Base-by-base conservation (phyloP, 306 rosid genomes). In the Ormosia semicastrata region DNA sequence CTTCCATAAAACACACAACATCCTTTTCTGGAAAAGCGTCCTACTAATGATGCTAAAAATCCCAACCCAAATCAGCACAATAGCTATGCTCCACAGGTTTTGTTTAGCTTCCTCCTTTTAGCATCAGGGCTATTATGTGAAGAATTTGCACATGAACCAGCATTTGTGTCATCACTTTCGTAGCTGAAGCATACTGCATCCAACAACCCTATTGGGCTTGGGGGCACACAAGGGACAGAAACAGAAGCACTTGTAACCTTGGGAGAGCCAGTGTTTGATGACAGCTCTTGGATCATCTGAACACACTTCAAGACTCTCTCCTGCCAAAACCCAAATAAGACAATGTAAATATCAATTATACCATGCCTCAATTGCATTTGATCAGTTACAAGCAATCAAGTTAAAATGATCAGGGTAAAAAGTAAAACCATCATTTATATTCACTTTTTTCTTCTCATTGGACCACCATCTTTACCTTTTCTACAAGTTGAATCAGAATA, bases 121-220 rank as follows among this genome's bases (percentile, higher is more conserved):
- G 94, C 84, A 65, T 84, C 86, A 5, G 97, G 88, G 76, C 79
- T 82, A 85, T 44, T 82, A 5, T 85, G 88, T 58, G 95, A 84
- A 77, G 94, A 88, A 50, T 79, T 89, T 56, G 88, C 88, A 87
- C 90, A 93, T 79, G 96, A 91, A 84, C 82, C 93, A 85, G 56
- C 89, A 77, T 89, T 82, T 66, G 85, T 81, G 64, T 89, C 98
- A 85, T 92, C 89, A 76, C 91, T 92, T 85, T 81, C 92, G 87
- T 89, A 88, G 95, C 97, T 92, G 74, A 93, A 92, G 88, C 97
- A 92, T 12, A 89, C 54, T 7, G 87, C 87, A 8, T 96, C 94
- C 84, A 96, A 82, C 36, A 96, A 97, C 76, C 97, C 97, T 17
- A 90, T 90, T 71, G 99, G 99, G 40, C 95, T 93, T 71, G 67